Evolutionary conservation across 805 yeast species (phyloP).

Genomic region (Lipomyces yamadae): DNA sequence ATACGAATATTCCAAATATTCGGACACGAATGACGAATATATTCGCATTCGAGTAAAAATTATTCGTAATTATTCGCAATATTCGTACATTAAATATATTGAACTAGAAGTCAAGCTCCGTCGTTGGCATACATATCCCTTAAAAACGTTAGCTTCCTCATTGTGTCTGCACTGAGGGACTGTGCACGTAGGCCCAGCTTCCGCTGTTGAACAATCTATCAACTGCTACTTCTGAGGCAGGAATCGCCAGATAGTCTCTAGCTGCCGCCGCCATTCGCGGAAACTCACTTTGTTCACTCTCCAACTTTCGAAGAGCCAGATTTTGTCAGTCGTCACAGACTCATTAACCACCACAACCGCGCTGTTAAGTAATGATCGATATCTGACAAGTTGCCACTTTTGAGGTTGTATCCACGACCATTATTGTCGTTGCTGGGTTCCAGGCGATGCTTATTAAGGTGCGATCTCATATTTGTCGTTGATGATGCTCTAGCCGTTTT

Average conservation of each 20-base stretch:
- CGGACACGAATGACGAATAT: neutral
- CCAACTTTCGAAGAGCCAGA: neutral
- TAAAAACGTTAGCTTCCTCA: slow-evolving; percentile 3
- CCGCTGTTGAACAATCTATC: too few species aligned
- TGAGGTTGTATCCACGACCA: too few species aligned
- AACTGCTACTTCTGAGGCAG: neutral
- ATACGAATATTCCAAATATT: too few species aligned
- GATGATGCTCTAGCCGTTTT: too few species aligned
- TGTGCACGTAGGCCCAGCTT: too few species aligned
- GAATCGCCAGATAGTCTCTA: neutral
- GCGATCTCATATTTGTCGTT: too few species aligned
- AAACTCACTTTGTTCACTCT: neutral
- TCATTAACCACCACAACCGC: neutral
- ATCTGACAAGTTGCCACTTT: too few species aligned
- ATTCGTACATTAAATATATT: slow-evolving; percentile 27
- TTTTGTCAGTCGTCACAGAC: slow-evolving; percentile 4
- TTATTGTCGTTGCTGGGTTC: too few species aligned
- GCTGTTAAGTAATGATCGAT: slow-evolving; percentile 2
- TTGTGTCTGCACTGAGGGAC: slow-evolving; percentile 4
- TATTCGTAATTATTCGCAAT: slow-evolving; percentile 36
- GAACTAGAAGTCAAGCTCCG: neutral
- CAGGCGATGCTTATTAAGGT: too few species aligned
- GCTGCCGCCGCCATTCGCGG: too few species aligned
- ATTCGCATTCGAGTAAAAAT: neutral
- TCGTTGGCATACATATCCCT: slow-evolving; percentile 5